A percentile compares a stretch with the other conserved stretches of the same genome.
Conservation (phyloP, 805 yeast genomes). For the Candida namnaoensis region DNA sequence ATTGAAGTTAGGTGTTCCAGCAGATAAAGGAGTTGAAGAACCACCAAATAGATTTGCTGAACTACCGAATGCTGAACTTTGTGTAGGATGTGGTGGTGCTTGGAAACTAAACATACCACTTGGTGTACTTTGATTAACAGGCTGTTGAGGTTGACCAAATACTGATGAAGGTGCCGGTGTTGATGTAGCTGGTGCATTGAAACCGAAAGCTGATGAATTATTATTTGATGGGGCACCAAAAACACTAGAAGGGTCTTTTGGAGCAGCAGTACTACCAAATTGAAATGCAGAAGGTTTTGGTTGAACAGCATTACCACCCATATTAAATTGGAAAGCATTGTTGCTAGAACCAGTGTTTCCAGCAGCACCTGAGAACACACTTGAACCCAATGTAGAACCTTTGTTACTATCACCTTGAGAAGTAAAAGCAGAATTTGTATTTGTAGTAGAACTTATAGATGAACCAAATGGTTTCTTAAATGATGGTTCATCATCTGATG, state of each 20-base stretch:
- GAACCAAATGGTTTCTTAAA: too few relatives aligned
- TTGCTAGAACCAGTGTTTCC: too few relatives aligned
- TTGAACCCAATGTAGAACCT: too few relatives aligned
- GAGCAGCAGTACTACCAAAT: slow-evolving; percentile 6
- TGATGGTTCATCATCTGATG: too few relatives aligned
- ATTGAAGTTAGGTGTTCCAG: neutral
- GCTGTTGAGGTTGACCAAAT: slow-evolving; percentile 3
- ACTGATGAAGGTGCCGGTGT: slow-evolving; percentile 9
- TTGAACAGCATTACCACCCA: too few relatives aligned
- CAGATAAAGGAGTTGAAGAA: neutral
- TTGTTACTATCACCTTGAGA: too few relatives aligned
- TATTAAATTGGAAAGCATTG: too few relatives aligned
- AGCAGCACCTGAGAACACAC: too few relatives aligned
- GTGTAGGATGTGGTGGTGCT: slow-evolving; percentile 1
- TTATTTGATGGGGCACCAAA: slow-evolving; percentile 4
- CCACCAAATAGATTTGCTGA: slow-evolving; percentile 1
- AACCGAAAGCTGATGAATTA: slow-evolving; percentile 4
- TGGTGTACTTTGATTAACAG: neutral
- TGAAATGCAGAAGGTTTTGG: too few relatives aligned
- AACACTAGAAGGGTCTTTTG: slow-evolving; percentile 4
- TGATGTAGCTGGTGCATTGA: slow-evolving; percentile 12
- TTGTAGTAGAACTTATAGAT: too few relatives aligned
- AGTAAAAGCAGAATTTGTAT: too few relatives aligned
- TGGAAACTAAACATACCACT: neutral
- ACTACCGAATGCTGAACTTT: slow-evolving; percentile 3